Evolutionary conservation across 345 rosid species (phyloP).

Genomic region (Salix dunnii): DNA sequence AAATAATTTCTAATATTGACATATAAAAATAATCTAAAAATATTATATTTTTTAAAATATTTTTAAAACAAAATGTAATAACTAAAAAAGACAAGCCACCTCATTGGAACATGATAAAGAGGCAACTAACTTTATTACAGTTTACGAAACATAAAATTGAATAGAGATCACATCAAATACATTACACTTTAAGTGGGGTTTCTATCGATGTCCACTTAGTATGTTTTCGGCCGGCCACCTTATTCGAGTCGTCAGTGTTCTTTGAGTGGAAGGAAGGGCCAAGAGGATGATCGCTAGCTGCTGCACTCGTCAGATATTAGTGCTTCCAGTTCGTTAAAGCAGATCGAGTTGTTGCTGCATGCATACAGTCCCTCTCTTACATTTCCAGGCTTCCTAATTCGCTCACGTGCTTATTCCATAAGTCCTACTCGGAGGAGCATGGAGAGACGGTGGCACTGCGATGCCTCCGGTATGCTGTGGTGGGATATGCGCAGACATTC

Average conservation of each 20-base stretch:
- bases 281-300: constrained; percentile 36
- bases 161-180: neutral
- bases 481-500: constrained; percentile 15
- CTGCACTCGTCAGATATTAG: constrained; percentile 32
- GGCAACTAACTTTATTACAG: neutral
- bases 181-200: constrained; percentile 42
- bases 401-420: neutral
- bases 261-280: constrained; percentile 63
- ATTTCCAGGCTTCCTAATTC: no score
- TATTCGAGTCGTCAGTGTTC: constrained; percentile 33
- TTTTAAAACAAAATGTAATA: no score
- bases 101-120: neutral
- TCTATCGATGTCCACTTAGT: constrained; percentile 68
- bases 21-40: no score
- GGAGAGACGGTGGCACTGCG: neutral
- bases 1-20: no score
- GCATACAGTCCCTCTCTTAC: neutral
- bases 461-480: neutral
- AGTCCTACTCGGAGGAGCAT: neutral
- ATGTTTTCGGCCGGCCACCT: constrained; percentile 20
- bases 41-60: no score
- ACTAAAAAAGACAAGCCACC: neutral
- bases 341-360: neutral
- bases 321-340: constrained; percentile 68
- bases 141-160: neutral